These are phyloP conservation scores for Phytopythium chamaehyphon DNA, from an alignment of 352 stramenopile species.

Conservation along the genomic window DNA sequence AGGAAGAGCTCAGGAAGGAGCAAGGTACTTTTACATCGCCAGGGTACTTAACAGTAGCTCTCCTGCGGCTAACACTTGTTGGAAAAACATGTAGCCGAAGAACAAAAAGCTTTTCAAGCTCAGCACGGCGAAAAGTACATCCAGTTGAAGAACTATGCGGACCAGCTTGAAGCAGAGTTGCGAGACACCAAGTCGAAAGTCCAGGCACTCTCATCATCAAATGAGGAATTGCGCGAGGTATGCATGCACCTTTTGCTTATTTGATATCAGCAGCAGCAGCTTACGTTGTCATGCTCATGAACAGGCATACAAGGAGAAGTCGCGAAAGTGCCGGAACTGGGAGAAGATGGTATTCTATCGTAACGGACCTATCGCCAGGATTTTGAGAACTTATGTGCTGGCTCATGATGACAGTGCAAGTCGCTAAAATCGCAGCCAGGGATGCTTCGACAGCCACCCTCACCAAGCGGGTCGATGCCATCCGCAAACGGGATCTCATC, in stretches of 20 bases:
- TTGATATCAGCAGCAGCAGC: neutral
- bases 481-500: conserved; percentile 35
- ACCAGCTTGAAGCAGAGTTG: conserved; percentile 79
- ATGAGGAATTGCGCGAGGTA: conserved; percentile 78
- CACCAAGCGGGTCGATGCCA: conserved; percentile 37
- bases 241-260: neutral
- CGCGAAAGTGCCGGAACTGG: conserved; percentile 82
- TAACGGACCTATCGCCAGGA: neutral
- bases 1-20: conserved; percentile 72
- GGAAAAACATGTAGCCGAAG: conserved; percentile 47
- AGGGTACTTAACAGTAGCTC: too few relatives aligned
- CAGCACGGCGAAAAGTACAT: conserved; percentile 86
- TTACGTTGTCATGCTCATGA: neutral
- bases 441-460: conserved; percentile 45
- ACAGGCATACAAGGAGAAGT: conserved; percentile 86
- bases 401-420: conserved; percentile 42
- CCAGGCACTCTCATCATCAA: conserved; percentile 59
- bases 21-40: too few relatives aligned
- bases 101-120: conserved; percentile 75
- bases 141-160: conserved; percentile 82
- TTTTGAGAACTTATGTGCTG: conserved; percentile 1
- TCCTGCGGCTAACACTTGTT: neutral
- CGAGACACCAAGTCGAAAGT: conserved; percentile 81
- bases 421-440: conserved; percentile 51
- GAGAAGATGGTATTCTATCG: conserved; percentile 75